A percentile compares a stretch with the other conserved stretches of the same genome.
These are phyloP conservation scores for Scenedesmus sp. DNA, from an alignment of 163 green algal genomes.

Conservation along the genomic window DNA sequence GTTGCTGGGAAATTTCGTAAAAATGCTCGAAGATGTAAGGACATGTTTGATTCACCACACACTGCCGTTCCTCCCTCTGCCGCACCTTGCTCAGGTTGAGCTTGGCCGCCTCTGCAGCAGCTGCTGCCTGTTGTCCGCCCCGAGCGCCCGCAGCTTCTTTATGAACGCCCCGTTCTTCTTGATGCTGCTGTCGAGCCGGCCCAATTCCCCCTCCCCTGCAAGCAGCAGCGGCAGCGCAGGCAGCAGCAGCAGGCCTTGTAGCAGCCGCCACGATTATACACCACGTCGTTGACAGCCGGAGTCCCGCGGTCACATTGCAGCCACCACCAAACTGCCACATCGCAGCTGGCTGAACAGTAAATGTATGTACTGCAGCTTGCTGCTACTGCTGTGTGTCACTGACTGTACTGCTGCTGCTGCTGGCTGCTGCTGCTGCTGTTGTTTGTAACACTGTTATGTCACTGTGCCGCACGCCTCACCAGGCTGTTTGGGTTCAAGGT, in stretches of 20 bases:
- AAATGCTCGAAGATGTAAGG: no score
- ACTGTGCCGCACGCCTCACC: constrained; percentile 52
- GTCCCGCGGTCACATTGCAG: no score
- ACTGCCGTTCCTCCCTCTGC: no score
- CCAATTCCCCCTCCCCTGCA: constrained; percentile 80
- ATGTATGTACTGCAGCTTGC: background rate
- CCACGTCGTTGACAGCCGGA: no score
- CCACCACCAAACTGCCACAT: background rate
- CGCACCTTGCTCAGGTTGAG: constrained; percentile 85
- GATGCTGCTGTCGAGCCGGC: constrained; percentile 89
- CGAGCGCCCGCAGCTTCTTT: constrained; percentile 88
- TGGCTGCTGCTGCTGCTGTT: constrained; percentile 13
- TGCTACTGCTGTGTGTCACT: background rate
- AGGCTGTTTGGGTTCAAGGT: constrained; percentile 58
- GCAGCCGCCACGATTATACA: no score
- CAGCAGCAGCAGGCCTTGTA: background rate
- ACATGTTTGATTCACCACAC: no score
- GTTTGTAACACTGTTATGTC: background rate
- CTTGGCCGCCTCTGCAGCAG: constrained; percentile 87
- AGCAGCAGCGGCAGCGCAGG: background rate
- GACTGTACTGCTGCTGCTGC: background rate
- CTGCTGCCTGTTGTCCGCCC: constrained; percentile 78
- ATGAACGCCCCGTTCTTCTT: constrained; percentile 94
- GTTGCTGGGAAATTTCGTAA: no score
- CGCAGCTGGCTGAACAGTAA: background rate